Percentiles rank a stretch among this genome's conserved stretches.
Conservation (phyloP, 805 yeast species). For the Scheffersomyces ergatensis region DNA sequence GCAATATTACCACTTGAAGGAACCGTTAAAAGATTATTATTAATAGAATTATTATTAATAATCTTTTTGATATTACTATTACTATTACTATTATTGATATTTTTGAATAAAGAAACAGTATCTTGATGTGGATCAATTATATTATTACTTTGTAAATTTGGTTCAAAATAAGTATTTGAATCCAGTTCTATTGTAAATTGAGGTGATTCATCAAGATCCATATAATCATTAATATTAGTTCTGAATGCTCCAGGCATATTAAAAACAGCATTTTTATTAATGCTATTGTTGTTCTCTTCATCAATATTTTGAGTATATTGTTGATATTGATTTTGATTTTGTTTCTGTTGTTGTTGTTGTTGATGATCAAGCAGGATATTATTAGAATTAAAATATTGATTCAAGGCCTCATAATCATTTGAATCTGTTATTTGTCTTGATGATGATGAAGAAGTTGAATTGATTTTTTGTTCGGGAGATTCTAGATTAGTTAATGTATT, state of each 20-base stretch:
- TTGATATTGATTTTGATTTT: background rate
- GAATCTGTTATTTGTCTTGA: background rate
- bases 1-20: background rate
- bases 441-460: background rate
- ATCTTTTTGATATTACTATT: too few species aligned
- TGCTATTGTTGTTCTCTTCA: background rate
- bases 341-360: background rate
- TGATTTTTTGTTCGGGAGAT: slow-evolving; percentile 4
- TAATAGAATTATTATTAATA: background rate
- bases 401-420: background rate
- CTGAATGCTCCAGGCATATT: slow-evolving; percentile 29
- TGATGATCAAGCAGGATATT: background rate
- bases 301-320: background rate
- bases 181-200: slow-evolving; percentile 37
- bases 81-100: background rate
- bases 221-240: slow-evolving; percentile 15
- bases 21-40: background rate
- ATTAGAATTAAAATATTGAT: background rate
- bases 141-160: slow-evolving; percentile 6
- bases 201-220: slow-evolving; percentile 39
- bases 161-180: slow-evolving; percentile 15
- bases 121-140: slow-evolving; percentile 5
- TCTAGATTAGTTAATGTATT: slow-evolving; percentile 3
- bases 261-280: slow-evolving; percentile 3
- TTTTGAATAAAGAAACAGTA: slow-evolving; percentile 6